Base-by-base conservation (phyloP, 2,329 filamentous ascomycete genomes). In the Penicillium fuscoglaucum region DNA sequence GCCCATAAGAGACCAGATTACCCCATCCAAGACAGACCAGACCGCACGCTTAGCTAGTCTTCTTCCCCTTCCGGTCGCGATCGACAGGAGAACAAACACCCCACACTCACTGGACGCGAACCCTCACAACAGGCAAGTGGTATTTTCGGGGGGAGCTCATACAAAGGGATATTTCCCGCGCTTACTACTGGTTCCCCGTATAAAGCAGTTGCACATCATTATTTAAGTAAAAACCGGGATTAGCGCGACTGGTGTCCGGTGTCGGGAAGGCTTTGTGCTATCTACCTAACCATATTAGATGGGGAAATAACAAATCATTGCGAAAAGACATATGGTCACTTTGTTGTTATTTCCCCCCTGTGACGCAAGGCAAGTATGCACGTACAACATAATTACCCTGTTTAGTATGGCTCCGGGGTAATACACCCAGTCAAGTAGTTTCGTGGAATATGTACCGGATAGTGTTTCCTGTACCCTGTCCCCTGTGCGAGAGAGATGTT, bases 71-170 rank as follows among this genome's bases (percentile, higher is more conserved):
- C 55, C 33, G 54, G 43, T 41, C 47, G 43, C 47, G 65, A 67
- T 67, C 65, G 65, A 63, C 65, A 67, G 65, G 65, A 66, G 65
- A 65, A 66, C 35, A 33, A 48, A 33, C 45, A 35, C 45, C 49
- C 55, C 55, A 58, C 55, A 57, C 29, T 28, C 17, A 1, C 35
- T 5, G 28, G 26, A 33, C 43, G 31, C 35, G 44, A 54, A 54
- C 55, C 45, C 15, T 58, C 55, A 7, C 41, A 41, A 40, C 10
- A 40, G 48, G 47, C 47, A 51, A 44, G 29, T 33, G 17, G 26
- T 46, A 52, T 41, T 35, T n/a, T 12, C 12, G 29, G 29, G 29
- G 29, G 10, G 28, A 4, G 9, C 45, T 43, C 15, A 29, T 24
- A 15, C 47, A 35, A 33, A 35, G 47, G 24, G 40, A 56, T 48